These are phyloP conservation scores for Veloporphyrellus conicus DNA, from an alignment of 1,284 basidiomycete genomes.

Conservation along the genomic window DNA sequence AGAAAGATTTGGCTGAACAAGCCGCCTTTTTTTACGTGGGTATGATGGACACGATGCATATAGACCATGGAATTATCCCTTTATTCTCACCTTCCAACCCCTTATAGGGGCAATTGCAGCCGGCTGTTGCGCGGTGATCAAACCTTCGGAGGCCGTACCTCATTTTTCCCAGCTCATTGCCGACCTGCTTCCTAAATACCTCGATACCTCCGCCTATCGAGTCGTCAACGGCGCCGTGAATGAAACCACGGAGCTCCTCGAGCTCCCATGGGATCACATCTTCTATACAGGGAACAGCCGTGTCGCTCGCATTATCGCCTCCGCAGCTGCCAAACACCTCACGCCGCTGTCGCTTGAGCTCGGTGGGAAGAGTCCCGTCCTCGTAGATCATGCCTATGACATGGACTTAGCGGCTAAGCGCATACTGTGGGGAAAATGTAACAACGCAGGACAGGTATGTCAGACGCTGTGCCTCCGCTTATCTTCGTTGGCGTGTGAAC, in stretches of 20 bases:
- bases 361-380: conserved; percentile 64
- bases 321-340: conserved; percentile 60
- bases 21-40: not conserved
- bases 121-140: conserved; percentile 55
- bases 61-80: conserved; percentile 57
- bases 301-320: conserved; percentile 59
- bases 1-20: too few species aligned
- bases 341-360: conserved; percentile 64
- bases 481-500: not conserved
- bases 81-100: conserved; percentile 47
- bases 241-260: conserved; percentile 49
- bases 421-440: conserved; percentile 54
- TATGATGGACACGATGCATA: not conserved
- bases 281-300: conserved; percentile 39
- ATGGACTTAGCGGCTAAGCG: conserved; percentile 43
- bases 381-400: conserved; percentile 50
- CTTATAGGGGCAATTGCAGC: conserved; percentile 60
- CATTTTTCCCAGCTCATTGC: conserved; percentile 50
- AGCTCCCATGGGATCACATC: conserved; percentile 60
- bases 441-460: conserved; percentile 47
- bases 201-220: conserved; percentile 47
- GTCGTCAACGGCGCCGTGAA: conserved; percentile 58
- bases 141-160: conserved; percentile 59
- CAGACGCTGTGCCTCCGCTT: conserved; percentile 3
- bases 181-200: conserved; percentile 57